phyloP scores from a whole-genome alignment of 306 rosid species.

The Cucurbita maxima region DNA sequence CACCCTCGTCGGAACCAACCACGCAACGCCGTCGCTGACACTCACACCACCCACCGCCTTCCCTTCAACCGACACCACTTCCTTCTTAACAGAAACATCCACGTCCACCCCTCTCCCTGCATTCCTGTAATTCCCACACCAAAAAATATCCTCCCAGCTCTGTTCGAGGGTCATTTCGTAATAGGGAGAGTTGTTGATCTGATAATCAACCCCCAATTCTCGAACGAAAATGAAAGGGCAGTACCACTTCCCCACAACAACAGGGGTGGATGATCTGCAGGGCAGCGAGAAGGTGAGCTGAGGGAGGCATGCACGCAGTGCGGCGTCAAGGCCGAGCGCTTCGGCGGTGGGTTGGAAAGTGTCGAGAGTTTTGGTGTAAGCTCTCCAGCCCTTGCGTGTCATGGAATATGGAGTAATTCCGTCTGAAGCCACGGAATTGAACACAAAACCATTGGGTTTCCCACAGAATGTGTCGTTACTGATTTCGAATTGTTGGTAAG shows the following conservation, averaged over 20 bases:
- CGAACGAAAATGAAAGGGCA: constrained; percentile 29
- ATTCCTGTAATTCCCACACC: neutral
- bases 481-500: constrained; percentile 28
- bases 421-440: constrained; percentile 29
- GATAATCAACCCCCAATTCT: constrained; percentile 6
- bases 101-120: constrained; percentile 16
- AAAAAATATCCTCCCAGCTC: constrained; percentile 22
- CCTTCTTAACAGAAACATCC: constrained; percentile 29
- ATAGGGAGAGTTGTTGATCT: constrained; percentile 7
- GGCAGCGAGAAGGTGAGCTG: constrained; percentile 6
- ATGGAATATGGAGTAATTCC: constrained; percentile 41
- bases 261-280: neutral
- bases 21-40: constrained; percentile 16
- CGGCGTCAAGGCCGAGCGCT: constrained; percentile 32
- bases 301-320: constrained; percentile 28
- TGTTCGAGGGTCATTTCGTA: constrained; percentile 30
- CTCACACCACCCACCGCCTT: constrained; percentile 14
- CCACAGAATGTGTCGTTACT: neutral
- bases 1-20: constrained; percentile 30
- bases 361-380: constrained; percentile 10
- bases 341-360: constrained; percentile 18
- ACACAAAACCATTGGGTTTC: constrained; percentile 28
- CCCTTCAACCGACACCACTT: constrained; percentile 21
- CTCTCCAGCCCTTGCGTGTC: constrained; percentile 30
- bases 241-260: constrained; percentile 32